A percentile compares a stretch with the other conserved stretches of the same genome.
phyloP scores from a whole-genome alignment of 192 early-diverging fungal species.

The Coemansia sp. region DNA sequence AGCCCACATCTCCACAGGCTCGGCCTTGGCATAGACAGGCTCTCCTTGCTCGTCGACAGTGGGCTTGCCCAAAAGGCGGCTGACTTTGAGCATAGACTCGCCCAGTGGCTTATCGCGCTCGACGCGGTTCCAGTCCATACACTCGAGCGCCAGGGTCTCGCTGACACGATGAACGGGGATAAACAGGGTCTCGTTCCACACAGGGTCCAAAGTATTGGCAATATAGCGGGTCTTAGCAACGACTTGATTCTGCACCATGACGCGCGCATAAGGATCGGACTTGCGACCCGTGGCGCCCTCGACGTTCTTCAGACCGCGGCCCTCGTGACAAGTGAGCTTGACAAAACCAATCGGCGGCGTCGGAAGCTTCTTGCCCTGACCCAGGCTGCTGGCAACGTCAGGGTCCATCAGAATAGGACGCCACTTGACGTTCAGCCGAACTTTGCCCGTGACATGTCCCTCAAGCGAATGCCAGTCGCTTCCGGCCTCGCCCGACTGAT shows the following conservation, averaged over 20 bases:
- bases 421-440: slow-evolving; percentile 72
- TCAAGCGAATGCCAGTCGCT: slow-evolving; percentile 68
- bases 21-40: slow-evolving; percentile 41
- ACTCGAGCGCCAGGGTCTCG: slow-evolving; percentile 74
- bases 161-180: slow-evolving; percentile 75
- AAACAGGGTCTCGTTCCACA: slow-evolving; percentile 90
- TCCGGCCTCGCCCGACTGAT: slow-evolving; percentile 48
- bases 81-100: slow-evolving; percentile 62
- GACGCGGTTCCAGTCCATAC: slow-evolving; percentile 87
- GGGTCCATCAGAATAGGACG: slow-evolving; percentile 78
- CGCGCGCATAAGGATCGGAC: slow-evolving; percentile 89
- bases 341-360: slow-evolving; percentile 75
- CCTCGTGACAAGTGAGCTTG: slow-evolving; percentile 73
- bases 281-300: slow-evolving; percentile 76
- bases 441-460: slow-evolving; percentile 56
- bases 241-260: slow-evolving; percentile 63
- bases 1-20: slow-evolving; percentile 59
- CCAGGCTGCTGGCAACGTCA: slow-evolving; percentile 55
- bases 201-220: slow-evolving; percentile 80
- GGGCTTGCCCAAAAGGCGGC: slow-evolving; percentile 55
- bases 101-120: slow-evolving; percentile 87
- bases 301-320: slow-evolving; percentile 79
- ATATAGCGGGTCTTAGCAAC: slow-evolving; percentile 79
- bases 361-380: slow-evolving; percentile 50
- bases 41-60: slow-evolving; percentile 39